Evolutionary conservation across 352 stramenopile species (phyloP), one percentile per base, ranked within the genome.

Genomic region (Phytophthora nicotianae): DNA sequence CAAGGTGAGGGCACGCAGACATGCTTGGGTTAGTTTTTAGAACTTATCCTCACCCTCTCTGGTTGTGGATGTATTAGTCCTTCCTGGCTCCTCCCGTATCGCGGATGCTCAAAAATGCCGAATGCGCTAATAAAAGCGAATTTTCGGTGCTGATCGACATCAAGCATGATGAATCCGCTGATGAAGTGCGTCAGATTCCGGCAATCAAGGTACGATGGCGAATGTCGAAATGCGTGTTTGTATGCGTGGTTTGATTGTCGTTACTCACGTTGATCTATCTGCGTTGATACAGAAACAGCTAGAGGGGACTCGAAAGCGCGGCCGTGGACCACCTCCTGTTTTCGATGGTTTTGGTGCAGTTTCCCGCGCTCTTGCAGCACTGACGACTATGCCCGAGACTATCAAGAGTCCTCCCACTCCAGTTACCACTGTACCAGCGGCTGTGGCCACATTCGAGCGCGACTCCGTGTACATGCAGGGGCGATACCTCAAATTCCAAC

Each of bases 401-500:
- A 72, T 93, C 51, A 70, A 81, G 57, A 86, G 82, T 40, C 85
- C 85, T 4, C 85, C 85, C 2, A 52, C 55, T 55, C 59, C 50
- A 7, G 59, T 90, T 8, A 62, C 73, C 8, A 77, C 71, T n/a
- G 23, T 50, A 5, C 79, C 82, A 1, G 74, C 58, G 3, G 79
- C 67, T 42, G 50, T 67, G 1, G 65, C 77, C 2, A 72, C 70
- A 21, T 66, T 95, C 13, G 81, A 93, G 53, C 88, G 88, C 17
- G 88, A 94, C 29, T 81, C 91, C 2, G 77, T 97, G 19, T 97
- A 95, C 62, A 59, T 98, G 27, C 81, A 91, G 27, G 92, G 92
- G 2, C 78, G 89, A 14, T 98, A 98, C 77, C 76, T 94, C 47
- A 98, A 98, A 70, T 91, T 90, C 55, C 75, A 89, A 62, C 86